Percentiles rank a stretch among this genome's conserved stretches.
Evolutionary conservation across 768 basidiomycete genomes (phyloP).

Genomic region (Boletus reticulatus): DNA sequence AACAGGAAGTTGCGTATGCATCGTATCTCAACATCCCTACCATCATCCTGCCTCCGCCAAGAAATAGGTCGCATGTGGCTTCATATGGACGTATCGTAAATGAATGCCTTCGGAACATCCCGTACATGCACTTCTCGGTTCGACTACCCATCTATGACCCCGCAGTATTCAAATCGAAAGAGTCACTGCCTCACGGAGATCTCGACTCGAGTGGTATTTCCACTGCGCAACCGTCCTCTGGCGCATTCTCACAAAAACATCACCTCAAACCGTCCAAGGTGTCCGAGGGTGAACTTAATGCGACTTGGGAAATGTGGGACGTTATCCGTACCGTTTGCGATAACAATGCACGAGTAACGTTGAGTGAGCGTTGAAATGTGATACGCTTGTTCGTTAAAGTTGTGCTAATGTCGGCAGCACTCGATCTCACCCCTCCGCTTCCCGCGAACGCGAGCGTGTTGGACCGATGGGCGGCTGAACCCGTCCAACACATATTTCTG

Average conservation of each 20-base stretch:
- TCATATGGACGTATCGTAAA: conserved; percentile 93
- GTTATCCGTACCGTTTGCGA: conserved; percentile 87
- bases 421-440: conserved; percentile 88
- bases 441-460: conserved; percentile 76
- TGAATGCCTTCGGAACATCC: conserved; percentile 65
- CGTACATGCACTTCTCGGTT: conserved; percentile 78
- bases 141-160: conserved; percentile 83
- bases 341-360: conserved; percentile 69
- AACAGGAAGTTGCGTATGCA: conserved; percentile 90
- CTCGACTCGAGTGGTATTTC: conserved; percentile 26
- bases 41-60: conserved; percentile 86
- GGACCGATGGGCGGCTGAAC: conserved; percentile 90
- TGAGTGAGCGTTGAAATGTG: conserved; percentile 61
- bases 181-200: conserved; percentile 28
- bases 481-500: conserved; percentile 84
- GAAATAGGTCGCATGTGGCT: conserved; percentile 77
- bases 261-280: conserved; percentile 31
- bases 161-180: conserved; percentile 47
- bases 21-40: conserved; percentile 86
- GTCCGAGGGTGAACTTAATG: conserved; percentile 59
- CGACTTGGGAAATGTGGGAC: conserved; percentile 99
- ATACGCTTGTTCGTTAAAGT: neutral
- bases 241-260: conserved; percentile 24
- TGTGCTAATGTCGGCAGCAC: conserved; percentile 49
- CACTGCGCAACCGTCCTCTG: conserved; percentile 17